These are phyloP conservation scores for Scutellaria minor DNA, from an alignment of 257 asterid species.

Conservation along the genomic window DNA sequence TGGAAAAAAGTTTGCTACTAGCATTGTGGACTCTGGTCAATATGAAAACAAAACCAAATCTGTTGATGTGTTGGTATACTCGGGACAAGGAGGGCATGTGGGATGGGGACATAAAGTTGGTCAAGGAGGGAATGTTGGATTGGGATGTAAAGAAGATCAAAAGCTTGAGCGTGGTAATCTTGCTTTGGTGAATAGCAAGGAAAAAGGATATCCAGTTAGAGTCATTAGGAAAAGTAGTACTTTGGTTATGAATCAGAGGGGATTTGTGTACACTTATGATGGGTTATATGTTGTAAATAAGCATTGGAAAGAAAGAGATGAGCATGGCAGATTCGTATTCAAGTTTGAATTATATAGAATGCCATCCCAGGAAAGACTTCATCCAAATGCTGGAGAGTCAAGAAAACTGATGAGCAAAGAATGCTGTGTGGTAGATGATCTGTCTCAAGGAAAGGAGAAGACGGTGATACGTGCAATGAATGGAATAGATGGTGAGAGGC, in stretches of 20 bases:
- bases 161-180: constrained; percentile 44
- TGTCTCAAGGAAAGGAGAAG: constrained; percentile 53
- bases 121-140: not conserved
- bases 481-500: constrained; percentile 43
- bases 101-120: not conserved
- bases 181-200: constrained; percentile 47
- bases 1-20: constrained; percentile 30
- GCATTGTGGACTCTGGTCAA: constrained; percentile 50
- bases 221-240: constrained; percentile 37
- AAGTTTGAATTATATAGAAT: constrained; percentile 52
- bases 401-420: constrained; percentile 14
- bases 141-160: constrained; percentile 37
- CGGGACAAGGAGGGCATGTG: constrained; percentile 49
- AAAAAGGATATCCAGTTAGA: constrained; percentile 39
- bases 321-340: constrained; percentile 36
- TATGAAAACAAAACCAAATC: constrained; percentile 35
- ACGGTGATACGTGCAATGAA: constrained; percentile 44
- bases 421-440: constrained; percentile 39
- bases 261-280: constrained; percentile 34
- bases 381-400: not conserved
- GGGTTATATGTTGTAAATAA: constrained; percentile 48
- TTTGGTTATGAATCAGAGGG: not conserved
- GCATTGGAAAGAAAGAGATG: constrained; percentile 40
- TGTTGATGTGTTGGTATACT: constrained; percentile 41
- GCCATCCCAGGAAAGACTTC: constrained; percentile 38